Evolutionary conservation across 1,284 basidiomycete genomes (phyloP).

Genomic region (Termitomyces sp.): DNA sequence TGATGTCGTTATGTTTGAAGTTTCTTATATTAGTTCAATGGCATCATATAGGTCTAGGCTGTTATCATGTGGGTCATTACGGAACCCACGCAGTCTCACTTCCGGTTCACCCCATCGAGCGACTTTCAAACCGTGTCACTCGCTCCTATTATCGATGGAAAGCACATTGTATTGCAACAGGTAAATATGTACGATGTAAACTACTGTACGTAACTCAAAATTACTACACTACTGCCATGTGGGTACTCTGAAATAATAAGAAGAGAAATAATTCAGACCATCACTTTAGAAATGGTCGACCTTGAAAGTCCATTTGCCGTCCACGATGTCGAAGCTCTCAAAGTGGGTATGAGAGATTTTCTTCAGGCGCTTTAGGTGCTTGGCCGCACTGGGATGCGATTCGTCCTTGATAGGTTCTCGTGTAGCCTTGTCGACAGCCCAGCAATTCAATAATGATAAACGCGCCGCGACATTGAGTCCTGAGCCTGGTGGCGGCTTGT

Average conservation of each 20-base stretch:
- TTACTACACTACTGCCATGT: background rate
- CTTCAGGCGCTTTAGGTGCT: slow-evolving; percentile 82
- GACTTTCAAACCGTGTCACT: background rate
- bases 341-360: slow-evolving; percentile 85
- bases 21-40: slow-evolving; percentile 8
- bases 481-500: slow-evolving; percentile 77
- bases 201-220: slow-evolving; percentile 12
- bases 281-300: slow-evolving; percentile 85
- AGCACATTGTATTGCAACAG: slow-evolving; percentile 9
- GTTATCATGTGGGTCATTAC: slow-evolving; percentile 11
- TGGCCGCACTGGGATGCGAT: slow-evolving; percentile 64
- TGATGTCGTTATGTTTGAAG: background rate
- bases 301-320: slow-evolving; percentile 90
- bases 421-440: slow-evolving; percentile 89
- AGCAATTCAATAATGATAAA: slow-evolving; percentile 80
- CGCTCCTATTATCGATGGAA: background rate
- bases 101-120: slow-evolving; percentile 2
- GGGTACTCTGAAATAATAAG: background rate
- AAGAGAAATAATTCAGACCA: slow-evolving; percentile 12
- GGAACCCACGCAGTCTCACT: slow-evolving; percentile 4
- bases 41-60: slow-evolving; percentile 13
- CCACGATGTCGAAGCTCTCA: slow-evolving; percentile 72
- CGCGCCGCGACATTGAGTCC: slow-evolving; percentile 88
- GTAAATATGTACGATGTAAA: slow-evolving; percentile 8
- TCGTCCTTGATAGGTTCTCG: slow-evolving; percentile 87